Evolutionary conservation across 176 grass and related monocot species (phyloP), one percentile per base, ranked within the genome.

Genomic region (Urochloa ruziziensis): DNA sequence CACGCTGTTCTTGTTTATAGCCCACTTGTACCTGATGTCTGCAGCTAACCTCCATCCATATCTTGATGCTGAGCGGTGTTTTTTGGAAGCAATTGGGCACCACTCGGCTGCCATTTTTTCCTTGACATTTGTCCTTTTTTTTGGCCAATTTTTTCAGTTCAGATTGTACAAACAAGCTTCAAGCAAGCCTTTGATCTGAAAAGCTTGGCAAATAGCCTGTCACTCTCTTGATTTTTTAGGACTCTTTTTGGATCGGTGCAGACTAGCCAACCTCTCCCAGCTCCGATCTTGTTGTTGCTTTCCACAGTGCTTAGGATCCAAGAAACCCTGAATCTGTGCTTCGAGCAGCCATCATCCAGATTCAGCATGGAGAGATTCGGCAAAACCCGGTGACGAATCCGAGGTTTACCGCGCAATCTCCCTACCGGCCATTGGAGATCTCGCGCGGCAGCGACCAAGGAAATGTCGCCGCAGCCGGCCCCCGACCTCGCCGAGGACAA

Each of bases 401-500:
- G 14, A 70, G 48, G 37, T 86, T 39, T 74, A 67, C 35, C 65
- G 36, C 57, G 79, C 49, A 39, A 39, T 52, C 57, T 78, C 56
- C n/a, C 18, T 35, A 67, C 35, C 12, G 28, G 15, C 63, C 47
- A 10, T 25, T 5, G 79, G 51, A 83, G 84, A 83, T 82, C 84
- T 80, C 13, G 49, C 84, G 32, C 29, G 12, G 15, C 63, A 77
- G 65, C 53, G 3, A 6, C 71, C 46, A 59, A 66, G 73, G 21
- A 89, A 48, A 87, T 90, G 89, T 73, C 84, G 74, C 59, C 80
- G 36, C 80, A 43, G 80, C 80, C 39, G 59, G 14, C 74, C 29
- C 11, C 24, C 1, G 46, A 33, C 48, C 57, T 82, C 67, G 79
- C 56, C 29, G 83, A 67, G 88, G 88, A 73, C 37, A 86, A 64